phyloP scores from a whole-genome alignment of 148 eudicot genomes.

The Amaranthus cruentus region DNA sequence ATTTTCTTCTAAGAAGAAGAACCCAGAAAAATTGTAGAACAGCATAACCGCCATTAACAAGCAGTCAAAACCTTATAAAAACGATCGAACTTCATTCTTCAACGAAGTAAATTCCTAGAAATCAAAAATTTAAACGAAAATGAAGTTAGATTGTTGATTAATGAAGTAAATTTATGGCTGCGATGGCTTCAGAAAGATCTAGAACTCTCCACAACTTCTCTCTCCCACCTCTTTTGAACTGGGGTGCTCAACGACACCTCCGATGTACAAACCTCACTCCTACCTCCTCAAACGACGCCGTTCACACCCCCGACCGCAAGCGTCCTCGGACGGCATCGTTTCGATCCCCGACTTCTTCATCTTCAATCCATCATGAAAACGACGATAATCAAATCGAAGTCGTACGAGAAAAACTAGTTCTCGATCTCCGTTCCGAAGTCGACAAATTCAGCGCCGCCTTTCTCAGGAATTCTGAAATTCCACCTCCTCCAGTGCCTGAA shows the following conservation, averaged over 20 bases:
- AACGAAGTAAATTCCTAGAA: conserved; percentile 5
- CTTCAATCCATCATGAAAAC: background rate
- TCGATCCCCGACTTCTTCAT: background rate
- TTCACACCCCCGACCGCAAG: background rate
- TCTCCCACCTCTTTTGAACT: conserved; percentile 48
- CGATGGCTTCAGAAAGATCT: conserved; percentile 54
- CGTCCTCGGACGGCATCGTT: conserved; percentile 9
- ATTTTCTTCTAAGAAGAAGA: too few species aligned
- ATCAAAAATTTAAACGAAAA: background rate
- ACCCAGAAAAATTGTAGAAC: too few species aligned
- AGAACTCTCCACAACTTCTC: conserved; percentile 69
- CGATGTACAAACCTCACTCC: conserved; percentile 35
- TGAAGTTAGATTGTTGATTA: background rate
- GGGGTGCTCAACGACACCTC: conserved; percentile 57
- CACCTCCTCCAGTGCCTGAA: conserved; percentile 23
- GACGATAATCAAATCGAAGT: conserved; percentile 44
- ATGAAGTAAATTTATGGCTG: conserved; percentile 24
- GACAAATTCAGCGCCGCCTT: conserved; percentile 47
- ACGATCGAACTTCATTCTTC: background rate
- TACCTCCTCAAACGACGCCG: conserved; percentile 33
- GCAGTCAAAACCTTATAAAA: background rate
- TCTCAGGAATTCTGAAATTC: conserved; percentile 13
- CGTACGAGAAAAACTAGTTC: conserved; percentile 56
- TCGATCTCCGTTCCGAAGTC: conserved; percentile 63
- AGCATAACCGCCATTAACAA: background rate